Conservation (phyloP, 225 moss, liverwort and hornwort genomes). For the Rhytidiadelphus loreus region DNA sequence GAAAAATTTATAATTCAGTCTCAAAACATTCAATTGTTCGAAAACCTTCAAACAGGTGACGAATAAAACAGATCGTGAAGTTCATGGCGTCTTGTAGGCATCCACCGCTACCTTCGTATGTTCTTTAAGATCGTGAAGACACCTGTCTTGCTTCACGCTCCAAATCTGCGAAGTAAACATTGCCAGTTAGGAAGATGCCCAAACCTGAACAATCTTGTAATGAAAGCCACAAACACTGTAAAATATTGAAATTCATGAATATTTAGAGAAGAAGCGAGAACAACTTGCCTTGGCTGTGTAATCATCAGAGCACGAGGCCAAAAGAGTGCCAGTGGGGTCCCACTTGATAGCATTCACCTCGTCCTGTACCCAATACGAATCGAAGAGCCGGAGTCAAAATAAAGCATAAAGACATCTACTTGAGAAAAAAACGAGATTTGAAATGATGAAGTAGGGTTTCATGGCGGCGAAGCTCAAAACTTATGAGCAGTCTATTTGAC, state of each 20-base stretch:
- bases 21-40: neutral
- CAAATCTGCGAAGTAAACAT: constrained; percentile 58
- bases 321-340: constrained; percentile 91
- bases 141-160: constrained; percentile 94
- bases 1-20: neutral
- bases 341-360: constrained; percentile 99
- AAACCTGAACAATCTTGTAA: neutral
- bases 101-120: constrained; percentile 60
- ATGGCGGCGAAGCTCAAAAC: neutral
- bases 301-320: constrained; percentile 97
- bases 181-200: neutral
- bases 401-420: neutral
- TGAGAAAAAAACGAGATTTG: neutral
- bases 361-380: constrained; percentile 36
- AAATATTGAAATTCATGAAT: neutral
- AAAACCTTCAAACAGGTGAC: neutral
- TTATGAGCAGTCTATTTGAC: neutral
- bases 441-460: neutral
- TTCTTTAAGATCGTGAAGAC: constrained; percentile 94
- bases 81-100: neutral
- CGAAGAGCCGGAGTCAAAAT: neutral
- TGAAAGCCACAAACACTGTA: neutral
- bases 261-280: neutral
- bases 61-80: neutral
- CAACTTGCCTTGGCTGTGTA: constrained; percentile 80